Conservation (phyloP, 192 early-diverging fungal species). For the Gonapodya prolifera region DNA sequence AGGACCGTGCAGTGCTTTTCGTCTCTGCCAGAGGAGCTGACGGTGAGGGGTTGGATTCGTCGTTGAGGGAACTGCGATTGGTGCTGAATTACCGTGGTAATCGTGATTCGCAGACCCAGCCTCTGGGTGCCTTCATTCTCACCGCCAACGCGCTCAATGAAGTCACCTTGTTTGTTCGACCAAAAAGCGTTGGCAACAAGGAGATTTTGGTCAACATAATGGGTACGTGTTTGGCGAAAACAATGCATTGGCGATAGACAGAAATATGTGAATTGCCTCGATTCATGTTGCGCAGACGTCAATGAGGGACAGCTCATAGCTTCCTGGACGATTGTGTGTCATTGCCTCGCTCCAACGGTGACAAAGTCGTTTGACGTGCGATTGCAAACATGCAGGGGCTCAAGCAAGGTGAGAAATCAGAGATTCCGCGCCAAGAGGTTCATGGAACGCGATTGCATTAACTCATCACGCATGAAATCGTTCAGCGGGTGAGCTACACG, state of each 20-base stretch:
- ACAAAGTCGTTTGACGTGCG: slow-evolving; percentile 8
- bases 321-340: slow-evolving; percentile 7
- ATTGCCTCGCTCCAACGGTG: slow-evolving; percentile 5
- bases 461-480: too few relatives aligned
- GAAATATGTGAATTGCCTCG: too few relatives aligned
- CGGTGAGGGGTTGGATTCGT: neutral
- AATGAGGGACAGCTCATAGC: slow-evolving; percentile 1
- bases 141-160: slow-evolving; percentile 8
- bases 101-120: slow-evolving; percentile 2
- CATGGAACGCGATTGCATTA: too few relatives aligned
- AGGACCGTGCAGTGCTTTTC: neutral
- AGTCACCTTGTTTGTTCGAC: neutral
- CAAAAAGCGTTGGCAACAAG: neutral
- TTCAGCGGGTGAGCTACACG: slow-evolving; percentile 1
- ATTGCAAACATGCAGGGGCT: neutral
- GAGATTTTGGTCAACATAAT: slow-evolving; percentile 6
- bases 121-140: slow-evolving; percentile 2
- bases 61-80: neutral
- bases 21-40: slow-evolving; percentile 5
- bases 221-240: too few relatives aligned
- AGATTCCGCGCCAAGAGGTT: neutral
- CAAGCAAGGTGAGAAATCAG: slow-evolving; percentile 4
- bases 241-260: too few relatives aligned
- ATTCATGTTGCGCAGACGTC: slow-evolving; percentile 5
- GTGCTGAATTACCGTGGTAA: too few relatives aligned